Percentiles rank a stretch among this genome's conserved stretches.
These are phyloP conservation scores for Hamiltosporidium tvaerminnensis DNA, from an alignment of 371 early-diverging fungal species.

Conservation along the genomic window DNA sequence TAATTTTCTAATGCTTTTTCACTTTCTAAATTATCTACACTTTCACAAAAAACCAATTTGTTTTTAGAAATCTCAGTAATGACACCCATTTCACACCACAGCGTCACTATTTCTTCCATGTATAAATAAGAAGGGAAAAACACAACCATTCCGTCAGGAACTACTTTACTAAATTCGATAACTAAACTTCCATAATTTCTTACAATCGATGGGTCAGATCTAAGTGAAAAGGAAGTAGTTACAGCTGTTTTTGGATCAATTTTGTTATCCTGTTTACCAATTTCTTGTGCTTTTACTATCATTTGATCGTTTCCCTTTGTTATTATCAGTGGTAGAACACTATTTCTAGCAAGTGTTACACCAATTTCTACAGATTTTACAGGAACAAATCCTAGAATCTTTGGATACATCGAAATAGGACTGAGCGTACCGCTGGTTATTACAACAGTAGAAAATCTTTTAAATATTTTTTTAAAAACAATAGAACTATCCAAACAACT, in stretches of 20 bases:
- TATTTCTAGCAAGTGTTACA: slow-evolving; percentile 73
- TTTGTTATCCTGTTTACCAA: slow-evolving; percentile 2
- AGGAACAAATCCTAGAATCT: slow-evolving; percentile 70
- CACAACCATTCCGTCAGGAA: slow-evolving; percentile 91
- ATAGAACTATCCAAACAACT: slow-evolving; percentile 88
- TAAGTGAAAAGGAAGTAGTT: slow-evolving; percentile 81
- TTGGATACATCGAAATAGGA: slow-evolving; percentile 94
- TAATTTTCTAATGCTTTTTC: slow-evolving; percentile 81
- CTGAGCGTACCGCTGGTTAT: slow-evolving; percentile 97
- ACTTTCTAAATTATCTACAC: slow-evolving; percentile 94
- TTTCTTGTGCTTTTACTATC: slow-evolving; percentile 24
- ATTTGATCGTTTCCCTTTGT: slow-evolving; percentile 54
- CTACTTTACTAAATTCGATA: slow-evolving; percentile 72
- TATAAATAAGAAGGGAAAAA: slow-evolving; percentile 97
- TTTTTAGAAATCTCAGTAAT: slow-evolving; percentile 67
- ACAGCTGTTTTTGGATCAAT: slow-evolving; percentile 55
- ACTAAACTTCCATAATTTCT: slow-evolving; percentile 93
- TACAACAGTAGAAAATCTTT: slow-evolving; percentile 78
- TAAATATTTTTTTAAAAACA: slow-evolving; percentile 83
- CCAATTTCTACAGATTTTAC: slow-evolving; percentile 65
- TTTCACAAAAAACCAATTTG: slow-evolving; percentile 93
- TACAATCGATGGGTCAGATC: slow-evolving; percentile 90
- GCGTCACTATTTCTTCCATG: slow-evolving; percentile 91
- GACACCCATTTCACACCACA: slow-evolving; percentile 76
- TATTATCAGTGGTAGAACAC: slow-evolving; percentile 74